phyloP scores from a whole-genome alignment of 768 basidiomycete species.

The Phanerodontia chrysosporium region DNA sequence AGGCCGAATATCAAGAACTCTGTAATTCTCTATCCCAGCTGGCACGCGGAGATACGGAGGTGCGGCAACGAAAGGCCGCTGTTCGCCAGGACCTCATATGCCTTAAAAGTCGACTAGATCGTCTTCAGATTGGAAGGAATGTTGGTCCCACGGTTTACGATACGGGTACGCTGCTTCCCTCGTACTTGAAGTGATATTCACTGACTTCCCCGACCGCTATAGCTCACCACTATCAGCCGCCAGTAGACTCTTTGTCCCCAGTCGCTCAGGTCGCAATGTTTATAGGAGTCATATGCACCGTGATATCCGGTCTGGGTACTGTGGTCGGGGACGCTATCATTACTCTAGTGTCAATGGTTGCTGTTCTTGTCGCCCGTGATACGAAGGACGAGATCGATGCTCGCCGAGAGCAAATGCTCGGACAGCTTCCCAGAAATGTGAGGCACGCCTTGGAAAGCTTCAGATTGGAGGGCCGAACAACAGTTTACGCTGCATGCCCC shows the following conservation, averaged over 20 bases:
- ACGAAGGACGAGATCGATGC: neutral
- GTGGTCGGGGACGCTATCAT: slow-evolving; percentile 18
- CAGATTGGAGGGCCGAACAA: slow-evolving; percentile 15
- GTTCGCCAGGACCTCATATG: too few relatives aligned
- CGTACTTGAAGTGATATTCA: too few relatives aligned
- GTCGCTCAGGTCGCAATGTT: slow-evolving; percentile 20
- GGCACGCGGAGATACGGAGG: too few relatives aligned
- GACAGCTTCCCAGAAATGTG: slow-evolving; percentile 4
- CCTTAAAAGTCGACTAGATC: too few relatives aligned
- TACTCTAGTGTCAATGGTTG: slow-evolving; percentile 11
- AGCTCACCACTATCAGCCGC: slow-evolving; percentile 12
- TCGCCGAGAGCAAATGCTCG: neutral
- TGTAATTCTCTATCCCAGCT: too few relatives aligned
- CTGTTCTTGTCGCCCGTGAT: slow-evolving; percentile 1
- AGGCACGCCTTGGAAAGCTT: slow-evolving; percentile 7
- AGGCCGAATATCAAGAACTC: too few relatives aligned
- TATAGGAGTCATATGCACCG: slow-evolving; percentile 16
- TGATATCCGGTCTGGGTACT: slow-evolving; percentile 17
- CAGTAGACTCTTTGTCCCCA: neutral
- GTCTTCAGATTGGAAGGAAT: too few relatives aligned
- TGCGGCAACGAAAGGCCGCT: too few relatives aligned
- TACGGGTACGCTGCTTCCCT: too few relatives aligned
- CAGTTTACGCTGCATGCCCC: slow-evolving; percentile 14
- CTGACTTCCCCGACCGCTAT: neutral
- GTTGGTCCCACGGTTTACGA: too few relatives aligned